phyloP scores from a whole-genome alignment of 1,284 basidiomycete genomes.

The Malassezia dermatis region DNA sequence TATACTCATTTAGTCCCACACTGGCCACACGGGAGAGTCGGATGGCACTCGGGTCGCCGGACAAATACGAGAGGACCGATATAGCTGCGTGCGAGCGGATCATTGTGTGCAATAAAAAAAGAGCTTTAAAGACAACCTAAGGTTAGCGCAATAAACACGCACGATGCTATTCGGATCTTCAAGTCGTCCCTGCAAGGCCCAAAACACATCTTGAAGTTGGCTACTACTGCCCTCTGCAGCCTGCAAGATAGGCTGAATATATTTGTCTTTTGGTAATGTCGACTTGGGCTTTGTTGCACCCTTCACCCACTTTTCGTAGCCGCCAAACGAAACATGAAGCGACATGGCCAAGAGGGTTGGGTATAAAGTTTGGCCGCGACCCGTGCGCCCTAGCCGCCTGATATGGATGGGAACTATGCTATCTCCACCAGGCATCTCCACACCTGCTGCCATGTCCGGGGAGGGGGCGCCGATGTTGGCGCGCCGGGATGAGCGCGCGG shows the following conservation, averaged over 20 bases:
- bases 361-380: background rate
- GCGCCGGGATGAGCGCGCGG: background rate
- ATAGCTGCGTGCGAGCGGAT: conserved; percentile 86
- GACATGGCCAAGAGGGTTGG: conserved; percentile 12
- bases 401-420: conserved; percentile 3
- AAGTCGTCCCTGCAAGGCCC: conserved; percentile 69
- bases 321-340: conserved; percentile 10
- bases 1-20: conserved; percentile 23
- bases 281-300: conserved; percentile 46
- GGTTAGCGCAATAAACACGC: background rate
- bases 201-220: conserved; percentile 79
- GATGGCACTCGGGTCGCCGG: conserved; percentile 58
- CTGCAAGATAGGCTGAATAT: conserved; percentile 66
- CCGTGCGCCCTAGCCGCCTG: background rate
- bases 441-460: background rate
- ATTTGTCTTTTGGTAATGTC: conserved; percentile 42
- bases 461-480: background rate
- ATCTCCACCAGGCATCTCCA: background rate
- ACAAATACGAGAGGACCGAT: conserved; percentile 72
- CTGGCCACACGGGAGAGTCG: conserved; percentile 64
- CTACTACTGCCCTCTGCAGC: conserved; percentile 64
- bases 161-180: conserved; percentile 77
- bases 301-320: conserved; percentile 45
- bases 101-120: conserved; percentile 89
- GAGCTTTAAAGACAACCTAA: conserved; percentile 87